These are phyloP conservation scores for Lindgomyces ingoldianus DNA, from an alignment of 495 filamentous ascomycete species.

Conservation along the genomic window DNA sequence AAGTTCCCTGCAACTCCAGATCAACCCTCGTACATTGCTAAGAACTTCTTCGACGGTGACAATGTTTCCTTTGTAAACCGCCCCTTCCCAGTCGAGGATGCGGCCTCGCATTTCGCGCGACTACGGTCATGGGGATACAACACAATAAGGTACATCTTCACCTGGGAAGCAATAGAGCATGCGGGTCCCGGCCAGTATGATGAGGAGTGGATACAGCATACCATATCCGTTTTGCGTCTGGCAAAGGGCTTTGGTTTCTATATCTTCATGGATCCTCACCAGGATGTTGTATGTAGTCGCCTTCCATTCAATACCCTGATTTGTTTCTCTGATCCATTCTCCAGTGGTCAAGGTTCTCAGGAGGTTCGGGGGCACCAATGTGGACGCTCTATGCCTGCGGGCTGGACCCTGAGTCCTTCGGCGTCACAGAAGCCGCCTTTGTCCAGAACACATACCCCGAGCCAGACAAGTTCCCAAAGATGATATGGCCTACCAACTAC, in stretches of 20 bases:
- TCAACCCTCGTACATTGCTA: conserved; percentile 72
- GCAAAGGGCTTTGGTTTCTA: conserved; percentile 92
- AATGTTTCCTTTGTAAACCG: conserved; percentile 84
- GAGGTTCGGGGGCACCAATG: conserved; percentile 93
- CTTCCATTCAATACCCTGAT: neutral
- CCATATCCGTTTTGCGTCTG: conserved; percentile 76
- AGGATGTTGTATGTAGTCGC: conserved; percentile 75
- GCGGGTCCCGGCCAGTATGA: conserved; percentile 93
- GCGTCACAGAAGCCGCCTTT: conserved; percentile 83
- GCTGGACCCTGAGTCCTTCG: conserved; percentile 80
- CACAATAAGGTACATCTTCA: conserved; percentile 93
- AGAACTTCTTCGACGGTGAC: conserved; percentile 91
- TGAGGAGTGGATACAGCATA: conserved; percentile 89
- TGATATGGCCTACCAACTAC: conserved; percentile 99
- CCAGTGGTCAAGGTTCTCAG: conserved; percentile 90
- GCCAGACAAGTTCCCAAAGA: conserved; percentile 87
- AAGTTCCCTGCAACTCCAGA: conserved; percentile 76
- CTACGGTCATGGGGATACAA: conserved; percentile 91
- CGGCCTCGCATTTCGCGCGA: conserved; percentile 83
- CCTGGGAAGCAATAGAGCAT: conserved; percentile 98
- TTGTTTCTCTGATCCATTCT: conserved; percentile 27
- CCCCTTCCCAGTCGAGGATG: conserved; percentile 80
- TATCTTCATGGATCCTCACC: conserved; percentile 96
- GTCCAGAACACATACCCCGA: conserved; percentile 95
- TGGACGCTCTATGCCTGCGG: conserved; percentile 97